phyloP scores from a whole-genome alignment of 2,329 filamentous ascomycete genomes.

The Beauveria scarabaeidicola region DNA sequence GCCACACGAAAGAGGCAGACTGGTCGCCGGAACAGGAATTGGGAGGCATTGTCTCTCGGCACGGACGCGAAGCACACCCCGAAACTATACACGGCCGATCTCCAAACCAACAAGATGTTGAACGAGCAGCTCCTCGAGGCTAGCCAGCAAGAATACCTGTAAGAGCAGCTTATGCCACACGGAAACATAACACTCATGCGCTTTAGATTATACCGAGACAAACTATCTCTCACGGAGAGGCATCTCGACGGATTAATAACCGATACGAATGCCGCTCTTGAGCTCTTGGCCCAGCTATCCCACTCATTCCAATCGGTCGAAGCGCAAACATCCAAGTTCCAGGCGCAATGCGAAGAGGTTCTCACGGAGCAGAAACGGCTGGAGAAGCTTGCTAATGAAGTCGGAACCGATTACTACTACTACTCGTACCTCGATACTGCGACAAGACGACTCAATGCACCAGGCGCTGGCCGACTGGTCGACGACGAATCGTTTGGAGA shows the following conservation, averaged over 20 bases:
- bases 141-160: conserved; percentile 80
- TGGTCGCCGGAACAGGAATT: conserved; percentile 34
- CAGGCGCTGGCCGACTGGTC: conserved; percentile 78
- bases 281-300: conserved; percentile 69
- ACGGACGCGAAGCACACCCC: not conserved
- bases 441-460: conserved; percentile 82
- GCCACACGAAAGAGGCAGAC: conserved; percentile 22
- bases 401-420: conserved; percentile 85
- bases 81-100: not conserved
- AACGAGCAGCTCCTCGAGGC: conserved; percentile 66
- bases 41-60: conserved; percentile 40
- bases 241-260: conserved; percentile 73
- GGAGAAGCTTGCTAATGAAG: conserved; percentile 69
- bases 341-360: conserved; percentile 82
- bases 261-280: conserved; percentile 68
- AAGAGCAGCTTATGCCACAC: conserved; percentile 24
- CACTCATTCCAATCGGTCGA: conserved; percentile 84
- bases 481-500: conserved; percentile 78
- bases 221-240: conserved; percentile 69
- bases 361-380: conserved; percentile 73
- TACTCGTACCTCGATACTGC: conserved; percentile 91
- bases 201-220: conserved; percentile 64
- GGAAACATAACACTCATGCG: conserved; percentile 15
- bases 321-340: conserved; percentile 84
- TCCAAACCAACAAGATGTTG: conserved; percentile 27